Base-by-base conservation (phyloP, 768 basidiomycete species). In the Hebeloma cylindrosporum region DNA sequence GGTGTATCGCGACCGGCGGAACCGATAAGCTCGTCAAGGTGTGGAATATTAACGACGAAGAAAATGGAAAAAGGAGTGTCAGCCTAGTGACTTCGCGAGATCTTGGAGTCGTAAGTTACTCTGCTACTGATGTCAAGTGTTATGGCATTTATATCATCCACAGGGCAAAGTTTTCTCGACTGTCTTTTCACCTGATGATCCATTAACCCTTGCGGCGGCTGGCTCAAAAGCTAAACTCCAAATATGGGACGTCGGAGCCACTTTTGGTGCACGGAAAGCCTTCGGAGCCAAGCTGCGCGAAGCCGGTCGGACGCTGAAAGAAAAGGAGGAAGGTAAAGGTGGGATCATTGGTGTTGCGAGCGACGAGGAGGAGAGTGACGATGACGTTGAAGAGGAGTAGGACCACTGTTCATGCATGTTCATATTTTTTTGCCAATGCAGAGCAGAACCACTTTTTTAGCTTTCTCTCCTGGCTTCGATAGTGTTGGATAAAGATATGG, bases 131-230 rank as follows among this genome's bases (percentile, higher is more conserved):
- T n/a, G n/a, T n/a, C n/a, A n/a, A n/a, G n/a, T n/a, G n/a, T n/a
- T n/a, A n/a, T 42, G 9, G 23, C 26, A 3, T 14, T 28, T 7
- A 25, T 26, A 17, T 16, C 23, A 3, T 33, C 47, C 25, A 35
- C 51, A 96, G 94, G 96, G 96, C 67, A 95, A 95, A 73, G 91
- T 98, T 5, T 99, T 99, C 69, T 88, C 93, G 5, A 75, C 85
- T 0, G 74, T 78, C 0, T 98, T 87, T 73, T 97, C 93, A 5
- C 95, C 96, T 0, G 95, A 98, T 61, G 89, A 94, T 58, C 88
- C 93, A 1, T 80, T 97, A 39, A 96, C 90, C 6, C 65, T 99
- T 35, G 95, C 94, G 2, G 93, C 93, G 3, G 95, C 88, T 22
- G 96, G 96, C 9, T 94, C 92, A 2, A 88, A 92, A 59, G 95